Percentiles rank a stretch among this genome's conserved stretches.
Evolutionary conservation across 257 asterid genomes (phyloP).

Genomic region (Eucommia ulmoides): DNA sequence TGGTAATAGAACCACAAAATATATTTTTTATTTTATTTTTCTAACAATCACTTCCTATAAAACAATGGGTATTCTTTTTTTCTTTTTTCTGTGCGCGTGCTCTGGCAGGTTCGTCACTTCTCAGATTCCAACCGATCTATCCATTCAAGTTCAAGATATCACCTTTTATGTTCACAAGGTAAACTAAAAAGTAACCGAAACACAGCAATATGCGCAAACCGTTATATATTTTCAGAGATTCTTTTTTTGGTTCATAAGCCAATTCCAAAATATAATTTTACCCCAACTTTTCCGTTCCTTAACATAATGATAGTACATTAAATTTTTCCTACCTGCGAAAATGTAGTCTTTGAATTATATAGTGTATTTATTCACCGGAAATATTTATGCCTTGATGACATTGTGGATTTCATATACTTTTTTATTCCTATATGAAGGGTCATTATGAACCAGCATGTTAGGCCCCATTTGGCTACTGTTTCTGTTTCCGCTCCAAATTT

Average conservation of each 20-base stretch:
- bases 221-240: not conserved
- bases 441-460: no score
- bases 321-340: no score
- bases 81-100: not conserved
- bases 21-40: not conserved
- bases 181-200: not conserved
- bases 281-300: not conserved
- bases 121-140: conserved; percentile 62
- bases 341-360: no score
- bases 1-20: conserved; percentile 31
- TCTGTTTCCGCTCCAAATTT: no score
- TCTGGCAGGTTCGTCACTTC: conserved; percentile 57
- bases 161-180: conserved; percentile 79
- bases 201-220: not conserved
- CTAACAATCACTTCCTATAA: not conserved
- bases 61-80: not conserved
- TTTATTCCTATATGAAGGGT: no score
- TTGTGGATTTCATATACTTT: no score
- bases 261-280: not conserved
- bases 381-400: no score
- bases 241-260: not conserved
- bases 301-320: not conserved
- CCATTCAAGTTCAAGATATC: conserved; percentile 65
- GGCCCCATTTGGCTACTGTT: no score
- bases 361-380: no score